A percentile compares a stretch with the other conserved stretches of the same genome.
phyloP scores from a whole-genome alignment of 495 filamentous ascomycete genomes.

The Penicillium diatomitis region DNA sequence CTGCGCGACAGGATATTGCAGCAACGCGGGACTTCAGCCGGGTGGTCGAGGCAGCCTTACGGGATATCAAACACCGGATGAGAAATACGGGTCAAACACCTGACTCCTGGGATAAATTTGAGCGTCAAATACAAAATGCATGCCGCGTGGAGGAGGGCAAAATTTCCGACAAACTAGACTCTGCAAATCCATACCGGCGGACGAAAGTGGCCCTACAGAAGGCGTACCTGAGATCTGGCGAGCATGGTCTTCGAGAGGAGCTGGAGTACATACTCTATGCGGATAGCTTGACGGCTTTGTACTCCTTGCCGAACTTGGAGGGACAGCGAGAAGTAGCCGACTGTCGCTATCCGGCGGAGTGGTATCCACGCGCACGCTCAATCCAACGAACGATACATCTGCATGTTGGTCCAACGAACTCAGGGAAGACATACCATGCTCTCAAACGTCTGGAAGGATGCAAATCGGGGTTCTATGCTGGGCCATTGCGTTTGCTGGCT shows the following conservation, averaged over 20 bases:
- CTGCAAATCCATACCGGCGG: slow-evolving; percentile 14
- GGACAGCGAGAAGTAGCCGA: slow-evolving; percentile 64
- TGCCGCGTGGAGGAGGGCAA: slow-evolving; percentile 18
- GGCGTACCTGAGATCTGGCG: slow-evolving; percentile 43
- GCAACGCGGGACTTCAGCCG: slow-evolving; percentile 18
- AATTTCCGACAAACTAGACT: slow-evolving; percentile 4
- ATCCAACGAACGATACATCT: slow-evolving; percentile 78
- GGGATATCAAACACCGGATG: slow-evolving; percentile 16
- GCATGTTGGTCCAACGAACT: slow-evolving; percentile 96
- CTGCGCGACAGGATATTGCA: slow-evolving; percentile 8
- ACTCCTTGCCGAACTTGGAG: slow-evolving; percentile 38
- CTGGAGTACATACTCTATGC: slow-evolving; percentile 52
- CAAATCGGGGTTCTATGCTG: slow-evolving; percentile 76
- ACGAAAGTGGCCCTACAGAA: slow-evolving; percentile 38
- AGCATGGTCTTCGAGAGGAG: slow-evolving; percentile 41
- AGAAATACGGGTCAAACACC: slow-evolving; percentile 3
- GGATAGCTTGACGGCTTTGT: slow-evolving; percentile 33
- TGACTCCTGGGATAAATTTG: slow-evolving; percentile 24
- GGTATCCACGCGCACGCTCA: slow-evolving; percentile 75
- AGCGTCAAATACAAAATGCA: slow-evolving; percentile 29
- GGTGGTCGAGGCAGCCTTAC: slow-evolving; percentile 20
- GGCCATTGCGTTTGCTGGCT: slow-evolving; percentile 81
- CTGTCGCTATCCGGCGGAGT: slow-evolving; percentile 76
- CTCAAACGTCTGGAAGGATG: slow-evolving; percentile 74
- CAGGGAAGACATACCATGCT: slow-evolving; percentile 95